phyloP scores from a whole-genome alignment of 768 basidiomycete genomes.

The Serendipita indica region DNA sequence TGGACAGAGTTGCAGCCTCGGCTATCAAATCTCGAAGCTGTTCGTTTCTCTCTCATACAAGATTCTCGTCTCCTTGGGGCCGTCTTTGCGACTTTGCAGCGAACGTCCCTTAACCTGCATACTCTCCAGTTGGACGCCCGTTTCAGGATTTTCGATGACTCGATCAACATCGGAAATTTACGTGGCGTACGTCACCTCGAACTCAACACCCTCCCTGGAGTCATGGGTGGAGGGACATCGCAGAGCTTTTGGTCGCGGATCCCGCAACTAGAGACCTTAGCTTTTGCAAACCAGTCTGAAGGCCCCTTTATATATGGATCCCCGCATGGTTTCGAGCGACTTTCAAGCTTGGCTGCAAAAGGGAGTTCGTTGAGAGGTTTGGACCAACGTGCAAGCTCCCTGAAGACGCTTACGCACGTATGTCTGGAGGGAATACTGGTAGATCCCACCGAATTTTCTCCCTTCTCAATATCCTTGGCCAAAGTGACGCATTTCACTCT shows the following conservation, averaged over 20 bases:
- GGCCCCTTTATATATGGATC: background rate
- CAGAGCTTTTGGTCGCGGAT: background rate
- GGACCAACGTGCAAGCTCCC: background rate
- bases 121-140: background rate
- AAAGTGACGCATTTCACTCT: constrained; percentile 1
- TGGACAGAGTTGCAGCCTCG: background rate
- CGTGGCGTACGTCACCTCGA: no score
- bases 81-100: background rate
- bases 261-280: background rate
- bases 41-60: background rate
- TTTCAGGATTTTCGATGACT: no score
- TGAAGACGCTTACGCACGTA: background rate
- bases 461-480: background rate
- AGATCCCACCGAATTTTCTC: background rate
- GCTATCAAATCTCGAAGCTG: background rate
- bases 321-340: background rate
- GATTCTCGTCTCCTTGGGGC: background rate
- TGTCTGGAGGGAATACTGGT: background rate
- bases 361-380: background rate
- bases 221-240: no score
- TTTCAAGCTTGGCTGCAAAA: background rate
- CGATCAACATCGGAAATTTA: no score
- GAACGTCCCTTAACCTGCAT: background rate
- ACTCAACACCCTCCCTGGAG: no score
- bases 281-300: background rate